phyloP scores from a whole-genome alignment of 768 basidiomycete genomes.

The Rhodosporidiobolus odoratus region DNA sequence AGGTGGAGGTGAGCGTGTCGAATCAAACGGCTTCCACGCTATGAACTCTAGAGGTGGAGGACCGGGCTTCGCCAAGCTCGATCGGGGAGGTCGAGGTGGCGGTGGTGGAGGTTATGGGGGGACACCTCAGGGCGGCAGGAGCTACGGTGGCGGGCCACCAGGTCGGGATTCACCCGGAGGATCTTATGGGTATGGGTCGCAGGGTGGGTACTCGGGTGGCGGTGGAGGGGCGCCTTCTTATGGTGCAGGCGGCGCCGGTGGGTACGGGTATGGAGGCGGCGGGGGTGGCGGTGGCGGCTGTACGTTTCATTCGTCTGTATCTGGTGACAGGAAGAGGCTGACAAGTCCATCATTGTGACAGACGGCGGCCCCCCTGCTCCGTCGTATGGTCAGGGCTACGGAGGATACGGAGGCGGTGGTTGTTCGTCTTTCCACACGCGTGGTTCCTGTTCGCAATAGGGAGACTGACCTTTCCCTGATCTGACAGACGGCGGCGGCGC shows the following conservation, averaged over 20 bases:
- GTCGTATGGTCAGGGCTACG: too few species aligned
- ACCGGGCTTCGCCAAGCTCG: slow-evolving; percentile 30
- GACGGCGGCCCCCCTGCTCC: too few species aligned
- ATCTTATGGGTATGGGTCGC: slow-evolving; percentile 13
- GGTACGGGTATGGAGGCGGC: slow-evolving; percentile 19
- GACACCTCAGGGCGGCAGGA: neutral
- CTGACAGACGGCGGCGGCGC: slow-evolving; percentile 6
- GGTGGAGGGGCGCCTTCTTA: neutral
- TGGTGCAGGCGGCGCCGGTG: too few species aligned
- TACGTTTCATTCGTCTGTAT: too few species aligned
- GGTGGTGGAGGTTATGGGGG: too few species aligned
- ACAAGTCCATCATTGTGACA: too few species aligned
- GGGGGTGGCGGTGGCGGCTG: slow-evolving; percentile 15
- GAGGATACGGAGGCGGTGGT: too few species aligned
- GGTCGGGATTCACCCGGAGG: too few species aligned
- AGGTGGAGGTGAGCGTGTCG: slow-evolving; percentile 37
- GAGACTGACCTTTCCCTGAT: neutral
- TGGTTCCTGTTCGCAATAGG: too few species aligned
- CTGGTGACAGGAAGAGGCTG: too few species aligned
- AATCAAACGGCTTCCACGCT: slow-evolving; percentile 34
- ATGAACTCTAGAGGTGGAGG: slow-evolving; percentile 22
- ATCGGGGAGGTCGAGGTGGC: neutral
- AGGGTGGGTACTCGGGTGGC: neutral
- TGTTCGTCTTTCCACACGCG: too few species aligned
- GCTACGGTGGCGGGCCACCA: neutral